Base-by-base conservation (phyloP, 257 asterid genomes). In the Solanum sejunctum region DNA sequence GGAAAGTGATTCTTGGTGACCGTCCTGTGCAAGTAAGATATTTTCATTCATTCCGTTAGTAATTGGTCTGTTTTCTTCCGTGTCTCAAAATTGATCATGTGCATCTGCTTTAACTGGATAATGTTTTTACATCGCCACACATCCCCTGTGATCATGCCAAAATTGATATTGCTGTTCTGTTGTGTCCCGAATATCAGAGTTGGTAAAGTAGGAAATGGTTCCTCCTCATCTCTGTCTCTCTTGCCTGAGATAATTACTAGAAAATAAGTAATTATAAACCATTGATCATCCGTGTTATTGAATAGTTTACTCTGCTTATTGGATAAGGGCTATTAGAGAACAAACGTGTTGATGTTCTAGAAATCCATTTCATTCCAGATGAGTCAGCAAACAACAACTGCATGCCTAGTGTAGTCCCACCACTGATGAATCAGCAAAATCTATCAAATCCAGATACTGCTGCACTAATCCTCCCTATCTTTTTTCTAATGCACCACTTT, bases 1-100 rank as follows among this genome's bases (percentile, higher is more conserved):
- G 95, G 85, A 96, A 88, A 89, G 97, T 96, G 85, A 89, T 93
- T 88, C 99, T 96, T 87, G 99, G 99, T 26, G 99, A 96, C 86
- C 92, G 97, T 58, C 95, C 97, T 23, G 96, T 95, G 85, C 93
- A 93, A 73, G 99, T 95, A 92, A 90, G 94, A 85, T 83, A 77
- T 11, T 21, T 11, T 75, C 41, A 73, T 20, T 77, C 23, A 52
- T 51, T 52, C 64, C 26, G 4, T 52, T 52, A 17, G 52, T 51
- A 51, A 28, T 51, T 77, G 15, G 47, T 77, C 43, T 26, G 63
- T 77, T 51, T 51, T 10, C 47, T 77, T 77, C 26, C 9, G 26
- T 77, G 45, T 51, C 26, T 77, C 12, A 28, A 26, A 26, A 17
- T 77, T 77, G 57, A 26, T 75, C 61, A 49, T 5, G 23, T 15